Evolutionary conservation across 2,329 filamentous ascomycete genomes (phyloP), one percentile per base, ranked within the genome.

Genomic region (Escovopsis weberi): DNA sequence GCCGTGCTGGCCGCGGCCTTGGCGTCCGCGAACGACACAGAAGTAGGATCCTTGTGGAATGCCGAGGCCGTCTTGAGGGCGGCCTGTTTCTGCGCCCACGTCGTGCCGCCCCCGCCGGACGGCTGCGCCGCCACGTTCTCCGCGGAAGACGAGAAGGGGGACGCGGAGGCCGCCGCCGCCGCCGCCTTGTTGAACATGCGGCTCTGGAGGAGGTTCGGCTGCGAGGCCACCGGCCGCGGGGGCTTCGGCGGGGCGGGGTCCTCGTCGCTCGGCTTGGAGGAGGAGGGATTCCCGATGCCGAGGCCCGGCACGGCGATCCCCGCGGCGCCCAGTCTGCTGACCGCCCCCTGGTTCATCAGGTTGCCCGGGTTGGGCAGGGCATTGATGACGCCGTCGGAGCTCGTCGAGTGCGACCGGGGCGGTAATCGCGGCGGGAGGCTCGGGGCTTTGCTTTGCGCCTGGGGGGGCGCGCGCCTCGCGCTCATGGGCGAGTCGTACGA

Each of bases 231-330:
- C 8, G 50, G 52, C 36, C 51, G 51, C 26, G 56, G 55, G 40
- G 53, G 55, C 41, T 55, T 49, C 45, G 55, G 51, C 34, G 56
- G 50, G 36, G 50, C 45, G 37, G 53, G 4, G 6, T 30, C 38
- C 8, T 45, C 44, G 12, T 33, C 46, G 48, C 56, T 39, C 55
- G 58, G 44, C 48, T 55, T 51, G 53, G 47, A 48, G 50, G 55
- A 52, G 15, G 15, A 15, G 15, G 15, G 15, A 15, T 15, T 15
- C 43, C 77, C 79, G 47, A 94, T 93, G 5, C 82, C 82, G 4
- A 94, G 66, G 0, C 74, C 82, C 1, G 86, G 81, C 0, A 94
- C 85, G 0, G 80, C 83, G 6, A 94, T 69, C 1, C 87, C 87
- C 1, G 84, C 80, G 33, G 77, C 72, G 10, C 79, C 75, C 8